Evolutionary conservation across 2,329 filamentous ascomycete genomes (phyloP), one percentile per base, ranked within the genome.

Genomic region (Didymella exigua): DNA sequence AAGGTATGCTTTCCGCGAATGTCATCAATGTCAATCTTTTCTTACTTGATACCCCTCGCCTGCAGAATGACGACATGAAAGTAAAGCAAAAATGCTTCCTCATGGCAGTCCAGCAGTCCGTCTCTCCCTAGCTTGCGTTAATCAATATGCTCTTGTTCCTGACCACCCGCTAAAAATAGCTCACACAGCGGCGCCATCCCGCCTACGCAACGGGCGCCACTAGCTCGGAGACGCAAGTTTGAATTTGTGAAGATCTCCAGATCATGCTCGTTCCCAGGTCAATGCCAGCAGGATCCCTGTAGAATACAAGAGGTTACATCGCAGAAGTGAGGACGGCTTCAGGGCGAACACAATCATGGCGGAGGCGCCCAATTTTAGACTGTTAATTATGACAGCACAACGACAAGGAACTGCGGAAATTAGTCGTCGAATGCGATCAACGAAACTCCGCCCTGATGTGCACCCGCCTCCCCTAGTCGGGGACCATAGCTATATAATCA

Each of bases 171-270:
- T 21, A 48, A 40, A 48, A 48, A 48, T 48, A 48, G 45, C 45
- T 9, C 26, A n/a, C 16, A 40, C 18, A 48, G 24, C 50, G 50
- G 44, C 44, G 44, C 36, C 43, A 29, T 34, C 26, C 21, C 44
- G 43, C 21, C 19, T 7, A 5, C 21, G 26, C 30, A 21, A 23
- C 33, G 6, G 19, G 13, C 34, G 7, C n/a, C 3, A 27, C 36
- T 54, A 48, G 31, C 44, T 38, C 31, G 50, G 44, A 44, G 44
- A 54, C 49, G 37, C 24, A 43, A 19, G 24, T 16, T 5, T 11
- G 33, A 30, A 10, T 29, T 13, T n/a, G n/a, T n/a, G n/a, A n/a
- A n/a, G n/a, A n/a, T n/a, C n/a, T n/a, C n/a, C n/a, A n/a, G n/a
- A n/a, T n/a, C n/a, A n/a, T n/a, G n/a, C n/a, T n/a, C n/a, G n/a